Conservation (phyloP, 805 yeast genomes). For the Candida golubevii region DNA sequence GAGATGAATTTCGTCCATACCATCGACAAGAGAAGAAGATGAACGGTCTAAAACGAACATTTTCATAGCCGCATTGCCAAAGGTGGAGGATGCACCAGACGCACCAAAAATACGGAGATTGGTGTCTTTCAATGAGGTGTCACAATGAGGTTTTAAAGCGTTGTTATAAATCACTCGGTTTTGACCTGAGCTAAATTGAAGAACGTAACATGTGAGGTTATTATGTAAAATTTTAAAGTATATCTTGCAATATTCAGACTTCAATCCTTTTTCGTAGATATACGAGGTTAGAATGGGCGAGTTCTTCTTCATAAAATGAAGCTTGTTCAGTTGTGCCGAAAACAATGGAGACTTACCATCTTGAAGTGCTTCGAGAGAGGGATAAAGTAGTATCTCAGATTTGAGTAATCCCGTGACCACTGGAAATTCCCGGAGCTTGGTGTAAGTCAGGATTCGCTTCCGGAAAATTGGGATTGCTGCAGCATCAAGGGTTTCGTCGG, state of each 20-base stretch:
- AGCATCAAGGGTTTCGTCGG: conserved; percentile 15
- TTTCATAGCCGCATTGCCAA: conserved; percentile 29
- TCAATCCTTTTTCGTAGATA: conserved; percentile 12
- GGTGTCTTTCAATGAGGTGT: conserved; percentile 23
- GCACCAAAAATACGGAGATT: conserved; percentile 30
- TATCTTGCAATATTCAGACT: conserved; percentile 25
- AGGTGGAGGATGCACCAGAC: conserved; percentile 32
- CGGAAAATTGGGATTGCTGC: conserved; percentile 11
- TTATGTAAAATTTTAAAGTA: conserved; percentile 26
- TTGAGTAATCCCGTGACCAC: conserved; percentile 12
- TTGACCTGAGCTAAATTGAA: conserved; percentile 20
- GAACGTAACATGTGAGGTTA: conserved; percentile 27
- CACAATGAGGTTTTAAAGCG: conserved; percentile 29
- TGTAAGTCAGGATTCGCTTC: conserved; percentile 11
- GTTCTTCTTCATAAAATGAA: conserved; percentile 23
- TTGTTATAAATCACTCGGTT: conserved; percentile 24
- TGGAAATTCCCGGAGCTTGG: conserved; percentile 15
- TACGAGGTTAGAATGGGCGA: conserved; percentile 27
- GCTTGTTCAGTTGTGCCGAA: conserved; percentile 13
- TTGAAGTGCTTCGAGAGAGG: conserved; percentile 9
- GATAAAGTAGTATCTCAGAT: conserved; percentile 11
- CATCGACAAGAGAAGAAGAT: conserved; percentile 21
- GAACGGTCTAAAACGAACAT: conserved; percentile 19
- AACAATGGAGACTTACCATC: conserved; percentile 11
- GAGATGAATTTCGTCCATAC: conserved; percentile 11